Conservation (phyloP, 2,329 filamentous ascomycete genomes). For the Fusarium phyllophilum region DNA sequence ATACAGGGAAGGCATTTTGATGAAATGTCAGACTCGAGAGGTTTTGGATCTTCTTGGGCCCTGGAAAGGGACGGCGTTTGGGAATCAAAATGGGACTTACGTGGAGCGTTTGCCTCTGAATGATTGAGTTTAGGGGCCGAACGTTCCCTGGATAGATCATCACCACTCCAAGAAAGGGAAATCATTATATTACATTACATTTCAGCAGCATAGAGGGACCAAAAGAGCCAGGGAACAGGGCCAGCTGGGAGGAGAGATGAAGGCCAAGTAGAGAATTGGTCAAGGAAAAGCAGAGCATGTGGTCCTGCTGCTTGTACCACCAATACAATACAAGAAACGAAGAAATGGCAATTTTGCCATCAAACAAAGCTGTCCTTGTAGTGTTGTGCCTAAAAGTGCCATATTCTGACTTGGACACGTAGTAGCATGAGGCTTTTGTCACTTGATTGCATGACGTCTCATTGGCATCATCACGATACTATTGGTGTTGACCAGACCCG, state of each 20-base stretch:
- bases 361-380: conserved; percentile 7
- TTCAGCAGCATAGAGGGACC: conserved; percentile 44
- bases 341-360: conserved; percentile 27
- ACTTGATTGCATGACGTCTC: conserved; percentile 9
- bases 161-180: conserved; percentile 58
- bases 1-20: conserved; percentile 28
- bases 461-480: conserved; percentile 24
- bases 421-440: not conserved
- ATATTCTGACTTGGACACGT: not conserved
- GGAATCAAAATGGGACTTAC: conserved; percentile 38
- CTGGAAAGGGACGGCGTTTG: conserved; percentile 45
- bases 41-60: conserved; percentile 28
- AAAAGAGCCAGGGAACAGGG: conserved; percentile 28
- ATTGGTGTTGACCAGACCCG: not conserved
- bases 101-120: conserved; percentile 40
- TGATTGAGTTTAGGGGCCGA: conserved; percentile 39
- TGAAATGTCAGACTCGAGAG: conserved; percentile 31
- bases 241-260: conserved; percentile 17
- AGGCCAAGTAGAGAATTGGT: conserved; percentile 22
- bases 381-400: not conserved
- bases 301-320: conserved; percentile 48
- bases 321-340: conserved; percentile 38
- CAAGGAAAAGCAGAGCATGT: conserved; percentile 38
- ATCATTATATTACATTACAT: conserved; percentile 34
- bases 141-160: conserved; percentile 56